These are phyloP conservation scores for Fusarium sp. DNA, from an alignment of 2,329 filamentous ascomycete species.

Conservation along the genomic window DNA sequence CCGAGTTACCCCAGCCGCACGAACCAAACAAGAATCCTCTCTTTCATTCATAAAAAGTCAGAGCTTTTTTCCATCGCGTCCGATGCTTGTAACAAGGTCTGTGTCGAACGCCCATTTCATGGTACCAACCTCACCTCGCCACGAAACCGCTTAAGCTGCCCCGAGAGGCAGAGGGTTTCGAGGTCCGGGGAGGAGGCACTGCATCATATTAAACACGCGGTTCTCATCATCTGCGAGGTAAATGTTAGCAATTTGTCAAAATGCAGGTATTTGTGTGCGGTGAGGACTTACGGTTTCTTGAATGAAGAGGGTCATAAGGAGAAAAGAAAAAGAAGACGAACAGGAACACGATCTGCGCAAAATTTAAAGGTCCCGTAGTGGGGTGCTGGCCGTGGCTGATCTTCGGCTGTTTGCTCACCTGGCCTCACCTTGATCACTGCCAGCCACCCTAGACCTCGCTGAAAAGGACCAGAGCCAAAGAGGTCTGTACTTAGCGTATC, in stretches of 20 bases:
- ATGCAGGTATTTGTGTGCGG: neutral
- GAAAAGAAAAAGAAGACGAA: slow-evolving; percentile 57
- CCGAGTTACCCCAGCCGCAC: slow-evolving; percentile 4
- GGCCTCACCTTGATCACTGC: neutral
- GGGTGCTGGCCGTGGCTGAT: slow-evolving; percentile 39
- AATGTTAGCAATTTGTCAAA: slow-evolving; percentile 43
- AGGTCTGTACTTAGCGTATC: neutral
- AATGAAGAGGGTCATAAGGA: slow-evolving; percentile 94
- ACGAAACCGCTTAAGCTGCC: slow-evolving; percentile 83
- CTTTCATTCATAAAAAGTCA: slow-evolving; percentile 70
- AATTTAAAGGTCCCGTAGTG: slow-evolving; percentile 51
- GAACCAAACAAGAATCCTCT: slow-evolving; percentile 32
- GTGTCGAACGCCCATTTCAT: slow-evolving; percentile 99
- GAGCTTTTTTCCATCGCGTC: slow-evolving; percentile 97
- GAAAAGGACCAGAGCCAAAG: fast-evolving
- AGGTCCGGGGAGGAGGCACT: slow-evolving; percentile 70
- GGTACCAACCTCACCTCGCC: slow-evolving; percentile 71
- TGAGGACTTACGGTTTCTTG: slow-evolving; percentile 86
- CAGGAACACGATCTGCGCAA: slow-evolving; percentile 41
- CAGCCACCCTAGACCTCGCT: neutral
- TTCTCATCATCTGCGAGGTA: slow-evolving; percentile 93
- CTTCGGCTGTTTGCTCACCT: slow-evolving; percentile 36
- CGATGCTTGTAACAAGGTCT: slow-evolving; percentile 91
- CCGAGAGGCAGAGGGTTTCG: slow-evolving; percentile 83
- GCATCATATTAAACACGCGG: slow-evolving; percentile 93